Evolutionary conservation across 176 grass and related monocot genomes (phyloP).

Genomic region (Rhipidocladum racemiflorum): DNA sequence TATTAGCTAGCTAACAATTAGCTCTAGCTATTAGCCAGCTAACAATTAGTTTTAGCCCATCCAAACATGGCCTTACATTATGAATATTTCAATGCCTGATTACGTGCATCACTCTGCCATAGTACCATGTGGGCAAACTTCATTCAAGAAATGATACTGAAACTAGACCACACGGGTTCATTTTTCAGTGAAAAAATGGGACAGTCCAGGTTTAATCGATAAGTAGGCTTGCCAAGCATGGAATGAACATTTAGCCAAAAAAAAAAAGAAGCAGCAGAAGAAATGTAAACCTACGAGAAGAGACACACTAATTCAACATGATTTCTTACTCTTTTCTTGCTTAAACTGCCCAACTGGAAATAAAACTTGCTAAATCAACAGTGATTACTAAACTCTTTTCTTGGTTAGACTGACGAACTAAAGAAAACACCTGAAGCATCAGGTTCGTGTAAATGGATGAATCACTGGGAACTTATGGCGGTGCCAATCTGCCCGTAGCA

Average conservation of each 20-base stretch:
- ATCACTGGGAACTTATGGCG: not conserved
- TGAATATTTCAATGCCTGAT: too few species aligned
- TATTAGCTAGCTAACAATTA: too few species aligned
- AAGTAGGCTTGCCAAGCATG: not conserved
- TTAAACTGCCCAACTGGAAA: not conserved
- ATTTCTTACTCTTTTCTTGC: not conserved
- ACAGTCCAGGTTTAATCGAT: not conserved
- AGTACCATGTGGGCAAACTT: not conserved
- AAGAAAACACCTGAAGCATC: not conserved
- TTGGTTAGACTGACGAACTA: not conserved
- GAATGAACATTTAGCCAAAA: not conserved
- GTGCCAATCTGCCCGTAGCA: not conserved
- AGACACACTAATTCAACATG: not conserved
- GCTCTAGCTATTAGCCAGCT: too few species aligned
- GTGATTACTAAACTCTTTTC: not conserved
- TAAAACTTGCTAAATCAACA: not conserved
- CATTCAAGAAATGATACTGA: not conserved
- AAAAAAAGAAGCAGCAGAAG: not conserved
- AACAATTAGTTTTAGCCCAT: too few species aligned
- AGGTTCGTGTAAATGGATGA: not conserved
- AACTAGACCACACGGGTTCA: not conserved
- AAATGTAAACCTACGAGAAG: not conserved
- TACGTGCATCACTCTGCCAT: too few species aligned
- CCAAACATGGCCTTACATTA: too few species aligned
- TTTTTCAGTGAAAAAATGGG: not conserved